phyloP scores from a whole-genome alignment of 1,284 basidiomycete species.

The Cutaneotrichosporon arboriforme region DNA sequence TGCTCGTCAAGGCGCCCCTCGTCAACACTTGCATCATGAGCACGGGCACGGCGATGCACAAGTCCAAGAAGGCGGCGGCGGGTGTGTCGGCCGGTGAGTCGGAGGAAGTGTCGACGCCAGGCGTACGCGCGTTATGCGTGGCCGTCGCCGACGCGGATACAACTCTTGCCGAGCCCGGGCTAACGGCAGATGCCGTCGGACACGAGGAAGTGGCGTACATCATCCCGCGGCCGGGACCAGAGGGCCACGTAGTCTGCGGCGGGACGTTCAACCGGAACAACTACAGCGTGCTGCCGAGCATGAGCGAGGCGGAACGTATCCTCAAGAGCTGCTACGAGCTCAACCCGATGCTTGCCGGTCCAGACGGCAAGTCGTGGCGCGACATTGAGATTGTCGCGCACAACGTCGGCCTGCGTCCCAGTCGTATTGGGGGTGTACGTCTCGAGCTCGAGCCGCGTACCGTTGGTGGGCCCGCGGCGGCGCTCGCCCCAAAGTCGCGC shows the following conservation, averaged over 20 bases:
- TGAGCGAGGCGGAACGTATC: constrained; percentile 40
- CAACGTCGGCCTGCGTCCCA: constrained; percentile 67
- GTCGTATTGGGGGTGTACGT: constrained; percentile 61
- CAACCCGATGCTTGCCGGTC: constrained; percentile 42
- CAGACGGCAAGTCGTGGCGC: constrained; percentile 33
- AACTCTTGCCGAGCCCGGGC: not conserved
- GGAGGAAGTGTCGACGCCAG: no score
- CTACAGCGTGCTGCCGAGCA: constrained; percentile 37
- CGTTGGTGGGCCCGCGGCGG: constrained; percentile 34
- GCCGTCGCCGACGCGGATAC: not conserved
- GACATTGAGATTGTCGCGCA: constrained; percentile 55
- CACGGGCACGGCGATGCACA: constrained; percentile 1
- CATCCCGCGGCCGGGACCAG: constrained; percentile 49
- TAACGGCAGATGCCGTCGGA: not conserved
- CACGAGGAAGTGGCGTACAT: constrained; percentile 36
- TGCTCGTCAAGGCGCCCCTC: constrained; percentile 36
- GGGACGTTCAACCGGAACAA: constrained; percentile 38
- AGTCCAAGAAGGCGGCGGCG: not conserved
- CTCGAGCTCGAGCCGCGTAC: constrained; percentile 58
- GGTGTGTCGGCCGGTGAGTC: constrained; percentile 1
- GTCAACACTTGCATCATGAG: constrained; percentile 27
- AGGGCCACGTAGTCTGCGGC: constrained; percentile 43
- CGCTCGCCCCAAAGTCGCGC: constrained; percentile 33
- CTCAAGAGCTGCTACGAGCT: constrained; percentile 42
- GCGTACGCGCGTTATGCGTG: not conserved